These are phyloP conservation scores for Coniella lustricola DNA, from an alignment of 2,329 filamentous ascomycete species.

Conservation along the genomic window DNA sequence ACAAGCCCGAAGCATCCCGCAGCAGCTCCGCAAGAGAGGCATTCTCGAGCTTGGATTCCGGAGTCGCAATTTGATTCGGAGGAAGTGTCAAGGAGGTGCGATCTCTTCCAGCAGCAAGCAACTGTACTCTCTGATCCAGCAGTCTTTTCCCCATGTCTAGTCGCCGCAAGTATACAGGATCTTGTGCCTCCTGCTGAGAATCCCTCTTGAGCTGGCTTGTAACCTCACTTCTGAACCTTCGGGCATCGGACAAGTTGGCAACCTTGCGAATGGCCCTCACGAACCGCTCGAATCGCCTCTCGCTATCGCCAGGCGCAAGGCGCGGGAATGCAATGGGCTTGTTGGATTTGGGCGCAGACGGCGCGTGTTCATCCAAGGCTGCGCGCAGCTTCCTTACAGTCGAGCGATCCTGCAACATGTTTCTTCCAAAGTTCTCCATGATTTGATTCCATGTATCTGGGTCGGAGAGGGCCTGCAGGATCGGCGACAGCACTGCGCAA, in stretches of 20 bases:
- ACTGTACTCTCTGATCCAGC: conserved; percentile 80
- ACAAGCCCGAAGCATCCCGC: conserved; percentile 80
- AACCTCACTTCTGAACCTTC: conserved; percentile 85
- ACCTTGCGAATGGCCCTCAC: conserved; percentile 83
- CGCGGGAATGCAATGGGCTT: conserved; percentile 69
- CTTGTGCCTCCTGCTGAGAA: conserved; percentile 67
- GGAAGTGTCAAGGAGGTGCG: conserved; percentile 27
- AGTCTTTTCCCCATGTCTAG: conserved; percentile 88
- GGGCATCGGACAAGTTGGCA: conserved; percentile 85
- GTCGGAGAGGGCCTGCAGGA: conserved; percentile 74
- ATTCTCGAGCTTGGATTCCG: conserved; percentile 61
- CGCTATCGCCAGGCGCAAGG: conserved; percentile 73
- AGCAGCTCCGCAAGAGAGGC: conserved; percentile 78
- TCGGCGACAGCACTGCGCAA: conserved; percentile 80
- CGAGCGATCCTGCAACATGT: conserved; percentile 88
- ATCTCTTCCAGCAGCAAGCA: conserved; percentile 64
- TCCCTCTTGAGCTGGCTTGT: conserved; percentile 87
- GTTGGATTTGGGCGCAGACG: conserved; percentile 61
- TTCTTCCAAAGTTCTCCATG: conserved; percentile 81
- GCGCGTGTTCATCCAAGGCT: conserved; percentile 88
- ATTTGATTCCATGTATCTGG: conserved; percentile 97
- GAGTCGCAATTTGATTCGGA: conserved; percentile 21
- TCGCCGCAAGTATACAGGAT: conserved; percentile 79
- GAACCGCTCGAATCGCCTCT: conserved; percentile 90
- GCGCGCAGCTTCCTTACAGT: conserved; percentile 88